Evolutionary conservation across 345 rosid species (phyloP), one percentile per base, ranked within the genome.

Genomic region (Luvunga scandens): DNA sequence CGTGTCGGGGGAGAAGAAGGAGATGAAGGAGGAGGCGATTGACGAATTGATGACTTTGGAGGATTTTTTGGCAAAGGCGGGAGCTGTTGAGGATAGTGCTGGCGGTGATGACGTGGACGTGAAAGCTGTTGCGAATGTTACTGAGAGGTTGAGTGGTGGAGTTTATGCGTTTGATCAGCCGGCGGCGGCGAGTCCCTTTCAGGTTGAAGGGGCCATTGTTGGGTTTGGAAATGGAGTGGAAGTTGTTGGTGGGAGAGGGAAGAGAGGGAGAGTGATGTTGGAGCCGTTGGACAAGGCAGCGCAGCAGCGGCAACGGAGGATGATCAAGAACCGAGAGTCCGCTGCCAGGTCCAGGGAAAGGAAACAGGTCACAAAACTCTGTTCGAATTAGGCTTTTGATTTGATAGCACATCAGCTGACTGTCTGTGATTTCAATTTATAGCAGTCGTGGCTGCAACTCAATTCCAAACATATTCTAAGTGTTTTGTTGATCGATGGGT

Each of bases 261-360:
- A 90, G 89, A 92, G 98, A 83, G 90, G 90, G 82, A 85, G 89
- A 86, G 73, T 85, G 34, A 77, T 86, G 77, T 78, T 91, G 87
- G 97, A 94, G 79, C 92, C 92, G 1, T 56, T 92, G 84, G 99
- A 96, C 75, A 94, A 88, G 86, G 97, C 90, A 0, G 92, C 94
- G 8, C 94, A 91, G 81, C 98, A 96, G 81, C 89, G 99, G 78
- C 99, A 96, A 79, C 88, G 86, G 84, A 90, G 99, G 89, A 96
- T 94, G 99, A 96, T 96, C 42, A 96, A 96, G 95, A 96, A 96
- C 70, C 85, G 99, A 70, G 99, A 96, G 81, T 94, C 98, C 7
- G 99, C 99, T 1, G 99, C 99, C 6, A 81, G 98, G 84, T 96
- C 99, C 7, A 84, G 99, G 83, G 99, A 94, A 82, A 85, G 99